Evolutionary conservation across 2,329 filamentous ascomycete species (phyloP), one percentile per base, ranked within the genome.

Genomic region (Ascomycota sp.): DNA sequence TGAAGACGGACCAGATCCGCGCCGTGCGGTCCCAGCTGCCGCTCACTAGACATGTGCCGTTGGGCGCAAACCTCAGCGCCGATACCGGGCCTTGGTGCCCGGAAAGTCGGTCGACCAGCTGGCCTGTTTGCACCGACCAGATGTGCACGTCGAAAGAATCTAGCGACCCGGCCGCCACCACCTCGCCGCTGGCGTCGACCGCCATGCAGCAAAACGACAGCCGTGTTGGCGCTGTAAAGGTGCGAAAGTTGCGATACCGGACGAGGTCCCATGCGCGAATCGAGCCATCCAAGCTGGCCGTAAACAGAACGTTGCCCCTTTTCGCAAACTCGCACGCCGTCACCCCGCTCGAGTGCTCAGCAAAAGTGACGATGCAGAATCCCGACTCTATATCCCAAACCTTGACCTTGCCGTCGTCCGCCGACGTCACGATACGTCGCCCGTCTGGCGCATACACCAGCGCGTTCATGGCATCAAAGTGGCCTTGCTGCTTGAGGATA

Each of bases 91-190:
- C 89, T 56, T 98, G 86, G 44, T 98, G 89, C 1, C 89, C 91
- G 6, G 84, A 69, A 21, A 98, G 62, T 42, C 77, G 77, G 50
- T 98, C 89, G 6, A 98, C 70, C 12, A 98, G 63, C 52, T 98
- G 89, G 3, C 89, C 89, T 1, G 86, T 98, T 50, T 98, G 89
- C 4, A 98, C 91, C 6, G 82, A 93, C 89, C 89, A 98, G 40
- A 98, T 79, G 55, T 98, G 84, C 34, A 98, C 81, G 48, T 95
- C 86, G 43, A 93, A 95, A 5, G 84, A 92, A 52, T 98, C 89
- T 11, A 92, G 65, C 2, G 86, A 95, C 2, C 86, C 89, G 8
- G 89, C 89, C 38, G 86, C 92, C 3, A 98, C 79, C 7, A 98
- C 80, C 53, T 98, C 91, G 35, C 89, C 89, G 41, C 83, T 92